Conservation (phyloP, 2,329 filamentous ascomycete genomes). For the Cordyceps tenuipes region DNA sequence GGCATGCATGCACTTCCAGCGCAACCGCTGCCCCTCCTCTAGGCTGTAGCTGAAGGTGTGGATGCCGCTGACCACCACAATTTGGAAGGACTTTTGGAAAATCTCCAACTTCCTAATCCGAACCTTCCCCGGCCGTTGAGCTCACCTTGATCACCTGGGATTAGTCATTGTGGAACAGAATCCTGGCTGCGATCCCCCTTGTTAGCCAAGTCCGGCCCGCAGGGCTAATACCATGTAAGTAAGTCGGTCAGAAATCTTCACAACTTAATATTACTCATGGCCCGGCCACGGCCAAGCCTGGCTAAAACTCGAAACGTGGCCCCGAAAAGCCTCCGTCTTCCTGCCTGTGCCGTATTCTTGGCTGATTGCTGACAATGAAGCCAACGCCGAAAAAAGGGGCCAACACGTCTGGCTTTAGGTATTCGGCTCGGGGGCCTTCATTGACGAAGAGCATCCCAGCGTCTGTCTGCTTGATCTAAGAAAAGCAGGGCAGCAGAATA, state of each 20-base stretch:
- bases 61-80: background rate
- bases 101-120: background rate
- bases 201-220: background rate
- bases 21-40: background rate
- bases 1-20: background rate
- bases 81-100: background rate
- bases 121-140: background rate
- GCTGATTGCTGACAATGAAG: background rate
- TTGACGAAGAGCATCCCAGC: no score
- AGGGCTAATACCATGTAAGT: background rate
- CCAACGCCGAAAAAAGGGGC: background rate
- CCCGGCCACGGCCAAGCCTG: background rate
- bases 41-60: background rate
- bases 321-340: background rate
- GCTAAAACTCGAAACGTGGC: background rate
- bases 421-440: background rate
- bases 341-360: background rate
- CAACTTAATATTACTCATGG: background rate
- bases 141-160: background rate
- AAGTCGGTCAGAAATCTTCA: background rate
- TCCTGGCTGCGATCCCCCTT: background rate
- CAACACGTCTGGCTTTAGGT: background rate
- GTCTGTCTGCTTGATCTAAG: no score
- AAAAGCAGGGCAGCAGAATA: no score
- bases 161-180: background rate